Conservation (phyloP, 345 rosid species). For the Litchi chinensis region DNA sequence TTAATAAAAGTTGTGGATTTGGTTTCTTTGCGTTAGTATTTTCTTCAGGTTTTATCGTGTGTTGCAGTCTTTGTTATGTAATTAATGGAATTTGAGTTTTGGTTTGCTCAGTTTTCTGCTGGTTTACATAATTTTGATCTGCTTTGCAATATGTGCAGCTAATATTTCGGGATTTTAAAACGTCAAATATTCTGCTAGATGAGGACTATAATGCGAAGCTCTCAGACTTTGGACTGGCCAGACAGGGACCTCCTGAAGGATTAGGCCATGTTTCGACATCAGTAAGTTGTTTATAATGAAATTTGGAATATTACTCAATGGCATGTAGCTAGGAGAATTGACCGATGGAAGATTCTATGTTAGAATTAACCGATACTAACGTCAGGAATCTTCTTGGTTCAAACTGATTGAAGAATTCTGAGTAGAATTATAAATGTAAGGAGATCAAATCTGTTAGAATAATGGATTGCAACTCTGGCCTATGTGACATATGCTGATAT, state of each 20-base stretch:
- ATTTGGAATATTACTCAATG: neutral
- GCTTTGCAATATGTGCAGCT: conserved; percentile 47
- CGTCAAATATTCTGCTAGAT: conserved; percentile 87
- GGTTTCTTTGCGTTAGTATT: too few species aligned
- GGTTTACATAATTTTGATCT: conserved; percentile 19
- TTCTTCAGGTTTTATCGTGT: neutral
- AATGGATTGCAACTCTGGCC: neutral
- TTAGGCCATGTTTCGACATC: conserved; percentile 83
- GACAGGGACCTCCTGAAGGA: conserved; percentile 93
- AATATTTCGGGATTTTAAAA: conserved; percentile 88
- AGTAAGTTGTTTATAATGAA: conserved; percentile 47
- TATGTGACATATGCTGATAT: neutral
- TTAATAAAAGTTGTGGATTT: neutral
- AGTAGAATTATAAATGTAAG: neutral
- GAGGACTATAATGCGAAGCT: conserved; percentile 87
- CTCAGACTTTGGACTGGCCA: conserved; percentile 94
- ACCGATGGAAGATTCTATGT: neutral
- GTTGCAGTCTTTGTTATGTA: neutral
- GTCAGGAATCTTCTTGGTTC: neutral
- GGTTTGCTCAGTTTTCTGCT: neutral
- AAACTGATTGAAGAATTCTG: neutral
- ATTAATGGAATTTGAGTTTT: neutral
- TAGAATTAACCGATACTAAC: neutral
- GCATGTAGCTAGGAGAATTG: neutral
- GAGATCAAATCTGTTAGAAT: neutral